Base-by-base conservation (phyloP, 2,329 filamentous ascomycete genomes). In the Didymellaceae sp. region DNA sequence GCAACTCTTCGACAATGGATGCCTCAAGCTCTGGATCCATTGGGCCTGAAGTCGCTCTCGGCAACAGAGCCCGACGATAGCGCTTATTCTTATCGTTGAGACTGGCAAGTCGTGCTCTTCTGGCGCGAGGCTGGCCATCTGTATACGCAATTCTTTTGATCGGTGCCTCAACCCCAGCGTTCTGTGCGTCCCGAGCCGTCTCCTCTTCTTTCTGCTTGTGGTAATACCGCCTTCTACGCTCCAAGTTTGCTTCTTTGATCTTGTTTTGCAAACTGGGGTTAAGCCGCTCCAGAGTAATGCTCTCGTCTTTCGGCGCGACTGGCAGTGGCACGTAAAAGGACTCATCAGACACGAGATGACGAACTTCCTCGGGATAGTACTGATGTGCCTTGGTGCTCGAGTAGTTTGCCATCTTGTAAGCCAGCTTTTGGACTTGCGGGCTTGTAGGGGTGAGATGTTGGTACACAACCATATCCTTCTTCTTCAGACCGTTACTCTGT, bases 391-490 rank as follows among this genome's bases (percentile, higher is more conserved):
- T 65, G 4, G 62, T 58, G 8, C 65, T 63, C 50, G 69, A 63
- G 16, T 55, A 56, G n/a, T 77, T 69, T 7, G 82, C 76, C 45
- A 85, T 81, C 33, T 78, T 77, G 18, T 73, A 68, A 55, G 81
- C 78, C 59, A 84, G 65, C 2, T 75, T 67, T 39, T 74, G 74
- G 13, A 85, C 75, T n/a, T 74, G 54, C 2, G 74, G 71, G 35
- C 78, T 75, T 10, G 73, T 70, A 6, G 78, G 66, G 6, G 73
- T 65, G 25, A 84, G 69, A 2, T 78, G 70, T 16, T 78, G 73
- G 39, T 77, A 74, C 9, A 75, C 74, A 21, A 85, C 59, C 13
- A 86, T 76, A 5, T 71, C 74, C 45, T 77, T 81, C n/a, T 74
- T 79, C 14, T 79, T 72, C 59, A 77, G 76, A 3, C 44, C 55